Evolutionary conservation across 805 yeast genomes (phyloP).

Genomic region (Alloascoidea africana): DNA sequence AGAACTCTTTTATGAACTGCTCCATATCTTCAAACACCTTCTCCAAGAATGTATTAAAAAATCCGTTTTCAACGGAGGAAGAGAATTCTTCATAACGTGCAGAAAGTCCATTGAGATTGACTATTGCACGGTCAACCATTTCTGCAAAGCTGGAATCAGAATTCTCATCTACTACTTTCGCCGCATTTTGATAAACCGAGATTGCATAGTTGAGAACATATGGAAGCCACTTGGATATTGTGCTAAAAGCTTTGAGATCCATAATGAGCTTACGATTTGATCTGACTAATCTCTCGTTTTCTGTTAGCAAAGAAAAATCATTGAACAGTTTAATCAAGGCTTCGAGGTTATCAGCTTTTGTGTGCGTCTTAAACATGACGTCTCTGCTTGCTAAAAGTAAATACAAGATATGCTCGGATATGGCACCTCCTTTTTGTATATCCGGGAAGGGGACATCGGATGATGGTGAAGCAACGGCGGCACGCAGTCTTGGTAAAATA

Average conservation of each 20-base stretch:
- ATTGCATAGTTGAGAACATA: constrained; percentile 21
- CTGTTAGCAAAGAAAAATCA: constrained; percentile 1
- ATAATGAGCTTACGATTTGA: neutral
- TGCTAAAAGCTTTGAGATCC: constrained; percentile 4
- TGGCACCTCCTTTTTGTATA: constrained; percentile 62
- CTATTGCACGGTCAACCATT: neutral
- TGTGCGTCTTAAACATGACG: too few relatives aligned
- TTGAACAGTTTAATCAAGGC: constrained; percentile 1
- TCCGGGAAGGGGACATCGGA: constrained; percentile 68
- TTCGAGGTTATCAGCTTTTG: neutral
- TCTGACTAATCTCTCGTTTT: constrained; percentile 2
- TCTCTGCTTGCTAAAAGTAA: constrained; percentile 26
- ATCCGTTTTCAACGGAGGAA: constrained; percentile 7
- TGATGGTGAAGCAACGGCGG: constrained; percentile 40
- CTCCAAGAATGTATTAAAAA: neutral
- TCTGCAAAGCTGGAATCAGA: neutral
- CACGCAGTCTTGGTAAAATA: constrained; percentile 63
- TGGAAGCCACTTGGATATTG: constrained; percentile 19
- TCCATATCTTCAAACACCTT: constrained; percentile 15
- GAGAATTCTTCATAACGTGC: constrained; percentile 12
- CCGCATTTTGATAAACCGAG: constrained; percentile 8
- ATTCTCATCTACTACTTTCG: constrained; percentile 4
- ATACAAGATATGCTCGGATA: constrained; percentile 54
- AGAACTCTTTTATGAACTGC: constrained; percentile 13
- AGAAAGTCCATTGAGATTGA: neutral